Evolutionary conservation across 192 early-diverging fungal species (phyloP).

Genomic region (Helicostylum pulchrum): DNA sequence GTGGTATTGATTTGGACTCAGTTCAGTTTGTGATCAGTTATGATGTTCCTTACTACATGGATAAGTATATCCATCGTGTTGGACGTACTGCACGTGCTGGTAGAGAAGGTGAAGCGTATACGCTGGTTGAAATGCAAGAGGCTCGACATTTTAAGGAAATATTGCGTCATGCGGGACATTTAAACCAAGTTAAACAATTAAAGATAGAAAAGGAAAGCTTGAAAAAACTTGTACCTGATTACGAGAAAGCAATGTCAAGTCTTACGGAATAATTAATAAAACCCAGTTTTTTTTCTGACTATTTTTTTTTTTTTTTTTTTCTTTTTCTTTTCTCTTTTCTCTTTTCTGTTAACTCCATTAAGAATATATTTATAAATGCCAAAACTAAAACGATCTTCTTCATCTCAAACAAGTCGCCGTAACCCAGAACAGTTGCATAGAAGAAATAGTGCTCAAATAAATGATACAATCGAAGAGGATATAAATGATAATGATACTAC

Average conservation of each 20-base stretch:
- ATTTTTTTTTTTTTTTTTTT: neutral
- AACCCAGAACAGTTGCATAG: neutral
- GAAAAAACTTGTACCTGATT: constrained; percentile 32
- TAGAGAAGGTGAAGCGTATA: constrained; percentile 73
- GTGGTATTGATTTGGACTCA: constrained; percentile 84
- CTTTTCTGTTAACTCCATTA: too few species aligned
- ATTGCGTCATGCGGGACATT: constrained; percentile 62
- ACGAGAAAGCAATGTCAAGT: constrained; percentile 36
- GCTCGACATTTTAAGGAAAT: constrained; percentile 71
- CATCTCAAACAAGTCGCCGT: neutral
- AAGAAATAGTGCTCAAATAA: neutral
- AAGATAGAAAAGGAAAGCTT: constrained; percentile 47
- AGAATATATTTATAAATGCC: too few species aligned
- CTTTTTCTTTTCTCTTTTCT: neutral
- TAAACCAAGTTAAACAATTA: constrained; percentile 47
- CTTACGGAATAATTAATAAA: constrained; percentile 21
- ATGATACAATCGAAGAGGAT: neutral
- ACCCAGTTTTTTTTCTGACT: neutral
- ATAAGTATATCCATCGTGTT: constrained; percentile 89
- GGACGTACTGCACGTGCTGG: constrained; percentile 92
- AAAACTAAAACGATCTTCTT: constrained; percentile 8
- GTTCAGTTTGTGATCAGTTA: constrained; percentile 83
- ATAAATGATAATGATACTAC: neutral
- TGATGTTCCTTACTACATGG: constrained; percentile 79
- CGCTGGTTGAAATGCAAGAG: constrained; percentile 67